These are phyloP conservation scores for Geotrichum citri-aurantii DNA, from an alignment of 1,139 yeast species.

Conservation along the genomic window DNA sequence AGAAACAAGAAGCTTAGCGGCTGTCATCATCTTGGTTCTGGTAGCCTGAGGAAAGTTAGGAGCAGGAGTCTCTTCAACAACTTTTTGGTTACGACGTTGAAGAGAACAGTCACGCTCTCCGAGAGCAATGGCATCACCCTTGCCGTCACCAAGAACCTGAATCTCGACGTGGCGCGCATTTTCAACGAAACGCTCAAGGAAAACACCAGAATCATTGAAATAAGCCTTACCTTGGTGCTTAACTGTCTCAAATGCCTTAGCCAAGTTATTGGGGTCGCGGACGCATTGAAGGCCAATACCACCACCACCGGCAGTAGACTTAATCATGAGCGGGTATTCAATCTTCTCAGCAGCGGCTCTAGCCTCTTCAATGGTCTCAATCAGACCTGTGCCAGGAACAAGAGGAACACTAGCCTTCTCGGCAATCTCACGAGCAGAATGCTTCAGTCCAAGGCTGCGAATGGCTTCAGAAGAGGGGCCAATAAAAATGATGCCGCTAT, in stretches of 20 bases:
- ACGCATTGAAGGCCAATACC: conserved; percentile 96
- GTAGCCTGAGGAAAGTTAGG: conserved; percentile 83
- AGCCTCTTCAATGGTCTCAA: conserved; percentile 68
- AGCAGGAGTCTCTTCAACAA: conserved; percentile 97
- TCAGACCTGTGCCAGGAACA: conserved; percentile 89
- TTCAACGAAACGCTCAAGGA: conserved; percentile 88
- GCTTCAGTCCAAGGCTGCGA: conserved; percentile 84
- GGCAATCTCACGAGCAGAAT: conserved; percentile 93
- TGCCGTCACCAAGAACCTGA: conserved; percentile 94
- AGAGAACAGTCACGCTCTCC: conserved; percentile 98
- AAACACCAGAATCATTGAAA: conserved; percentile 93
- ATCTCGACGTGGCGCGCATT: conserved; percentile 94
- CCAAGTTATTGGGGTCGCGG: conserved; percentile 71
- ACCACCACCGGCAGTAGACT: conserved; percentile 98
- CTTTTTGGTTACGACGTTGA: conserved; percentile 93
- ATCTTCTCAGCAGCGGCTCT: conserved; percentile 65
- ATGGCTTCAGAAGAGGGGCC: conserved; percentile 96
- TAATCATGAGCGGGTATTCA: conserved; percentile 90
- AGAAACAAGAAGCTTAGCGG: conserved; percentile 77
- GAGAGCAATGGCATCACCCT: conserved; percentile 82
- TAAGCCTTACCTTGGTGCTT: conserved; percentile 89
- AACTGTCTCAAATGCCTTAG: conserved; percentile 79
- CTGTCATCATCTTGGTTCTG: conserved; percentile 65
- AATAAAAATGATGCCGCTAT: conserved; percentile 81
- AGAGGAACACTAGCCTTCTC: conserved; percentile 82